These are phyloP conservation scores for Punctularia strigosozonata DNA, from an alignment of 768 basidiomycete genomes.

Conservation along the genomic window DNA sequence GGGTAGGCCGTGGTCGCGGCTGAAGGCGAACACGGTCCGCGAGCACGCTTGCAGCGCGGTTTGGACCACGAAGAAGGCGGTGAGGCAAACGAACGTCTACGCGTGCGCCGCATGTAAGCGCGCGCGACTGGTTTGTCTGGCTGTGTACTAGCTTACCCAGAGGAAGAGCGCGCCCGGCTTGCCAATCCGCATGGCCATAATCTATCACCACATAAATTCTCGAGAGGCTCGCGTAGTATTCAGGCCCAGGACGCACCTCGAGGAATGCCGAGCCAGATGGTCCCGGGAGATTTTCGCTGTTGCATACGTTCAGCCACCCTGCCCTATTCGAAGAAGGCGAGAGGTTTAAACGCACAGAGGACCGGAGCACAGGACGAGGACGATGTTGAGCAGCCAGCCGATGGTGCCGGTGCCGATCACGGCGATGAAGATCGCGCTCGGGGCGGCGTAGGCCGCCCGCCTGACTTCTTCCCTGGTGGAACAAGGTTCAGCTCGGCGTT, in stretches of 20 bases:
- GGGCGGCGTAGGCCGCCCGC: slow-evolving; percentile 67
- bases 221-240: neutral
- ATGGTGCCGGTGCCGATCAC: slow-evolving; percentile 68
- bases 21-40: slow-evolving; percentile 76
- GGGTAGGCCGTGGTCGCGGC: slow-evolving; percentile 52
- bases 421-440: slow-evolving; percentile 52
- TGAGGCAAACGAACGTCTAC: slow-evolving; percentile 65
- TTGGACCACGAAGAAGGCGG: slow-evolving; percentile 80
- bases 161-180: slow-evolving; percentile 64
- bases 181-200: slow-evolving; percentile 68
- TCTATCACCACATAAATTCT: slow-evolving; percentile 26
- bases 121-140: neutral
- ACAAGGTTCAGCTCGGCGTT: slow-evolving; percentile 8
- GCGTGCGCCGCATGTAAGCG: neutral
- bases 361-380: slow-evolving; percentile 76
- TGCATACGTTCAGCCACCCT: slow-evolving; percentile 9
- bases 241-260: slow-evolving; percentile 23
- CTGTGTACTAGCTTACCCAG: slow-evolving; percentile 45
- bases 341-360: slow-evolving; percentile 37
- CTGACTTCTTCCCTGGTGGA: slow-evolving; percentile 68
- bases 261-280: slow-evolving; percentile 64
- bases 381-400: slow-evolving; percentile 83
- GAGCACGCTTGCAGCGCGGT: slow-evolving; percentile 75
- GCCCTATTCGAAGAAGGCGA: neutral
- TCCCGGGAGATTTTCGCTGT: slow-evolving; percentile 54